Conservation (phyloP, 108 stramenopile genomes). For the Cyclotella atomus region DNA sequence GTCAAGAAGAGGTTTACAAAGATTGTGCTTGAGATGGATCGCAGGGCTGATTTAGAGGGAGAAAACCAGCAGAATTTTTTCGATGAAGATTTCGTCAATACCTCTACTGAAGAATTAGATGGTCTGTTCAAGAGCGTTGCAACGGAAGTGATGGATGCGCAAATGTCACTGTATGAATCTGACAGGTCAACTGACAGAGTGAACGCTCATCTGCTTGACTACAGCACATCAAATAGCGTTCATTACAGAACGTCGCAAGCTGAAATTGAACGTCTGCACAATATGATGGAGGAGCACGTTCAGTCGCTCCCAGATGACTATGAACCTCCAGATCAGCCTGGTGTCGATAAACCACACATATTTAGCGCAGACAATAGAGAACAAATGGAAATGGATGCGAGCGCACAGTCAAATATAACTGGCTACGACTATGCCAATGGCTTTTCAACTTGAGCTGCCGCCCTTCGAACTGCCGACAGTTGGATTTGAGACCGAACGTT, state of each 20-base stretch:
- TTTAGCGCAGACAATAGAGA: conserved; percentile 47
- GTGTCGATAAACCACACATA: conserved; percentile 28
- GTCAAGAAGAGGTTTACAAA: conserved; percentile 32
- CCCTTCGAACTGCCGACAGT: too few species aligned
- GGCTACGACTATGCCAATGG: too few species aligned
- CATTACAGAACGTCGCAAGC: conserved; percentile 44
- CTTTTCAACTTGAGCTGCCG: too few species aligned
- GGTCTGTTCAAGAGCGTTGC: conserved; percentile 33
- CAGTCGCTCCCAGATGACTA: conserved; percentile 51
- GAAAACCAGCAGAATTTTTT: background rate
- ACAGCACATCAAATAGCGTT: conserved; percentile 34
- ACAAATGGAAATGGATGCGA: too few species aligned
- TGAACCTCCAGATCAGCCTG: conserved; percentile 35
- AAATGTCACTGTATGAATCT: conserved; percentile 49
- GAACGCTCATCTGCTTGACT: conserved; percentile 45
- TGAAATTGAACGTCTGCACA: conserved; percentile 38
- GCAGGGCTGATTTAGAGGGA: conserved; percentile 2
- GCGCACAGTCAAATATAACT: too few species aligned
- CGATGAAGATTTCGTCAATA: conserved; percentile 17
- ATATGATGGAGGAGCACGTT: conserved; percentile 56
- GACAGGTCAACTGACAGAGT: conserved; percentile 47
- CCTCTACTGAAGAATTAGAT: conserved; percentile 30
- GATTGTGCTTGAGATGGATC: conserved; percentile 37
- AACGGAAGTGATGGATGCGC: conserved; percentile 40
- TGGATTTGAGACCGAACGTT: too few species aligned